A percentile compares a stretch with the other conserved stretches of the same genome.
These are phyloP conservation scores for Arachis stenosperma DNA, from an alignment of 306 rosid genomes.

Conservation along the genomic window DNA sequence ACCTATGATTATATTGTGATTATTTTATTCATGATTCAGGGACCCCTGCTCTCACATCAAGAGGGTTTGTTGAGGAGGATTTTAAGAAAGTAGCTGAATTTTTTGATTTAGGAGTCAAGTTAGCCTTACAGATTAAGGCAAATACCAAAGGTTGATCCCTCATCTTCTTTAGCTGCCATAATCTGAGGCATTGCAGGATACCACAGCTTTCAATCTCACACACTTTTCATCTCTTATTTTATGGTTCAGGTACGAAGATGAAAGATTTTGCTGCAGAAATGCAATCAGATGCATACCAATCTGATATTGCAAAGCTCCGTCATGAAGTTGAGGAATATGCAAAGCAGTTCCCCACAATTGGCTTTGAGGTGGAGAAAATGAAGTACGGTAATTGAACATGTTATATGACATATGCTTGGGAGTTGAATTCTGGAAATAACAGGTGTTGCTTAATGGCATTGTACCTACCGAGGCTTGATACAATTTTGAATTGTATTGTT, in stretches of 20 bases:
- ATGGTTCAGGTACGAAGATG: constrained; percentile 73
- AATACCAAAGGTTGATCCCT: constrained; percentile 58
- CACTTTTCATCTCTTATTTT: constrained; percentile 28
- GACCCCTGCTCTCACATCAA: constrained; percentile 94
- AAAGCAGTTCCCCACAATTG: constrained; percentile 82
- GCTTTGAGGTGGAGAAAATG: constrained; percentile 82
- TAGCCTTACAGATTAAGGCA: constrained; percentile 86
- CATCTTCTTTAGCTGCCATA: not conserved
- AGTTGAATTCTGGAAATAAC: constrained; percentile 34
- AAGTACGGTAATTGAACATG: constrained; percentile 62
- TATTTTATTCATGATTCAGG: constrained; percentile 53
- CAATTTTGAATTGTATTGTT: constrained; percentile 23
- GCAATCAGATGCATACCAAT: constrained; percentile 70
- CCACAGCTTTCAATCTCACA: constrained; percentile 14
- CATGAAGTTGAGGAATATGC: constrained; percentile 79
- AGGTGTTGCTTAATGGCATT: constrained; percentile 22
- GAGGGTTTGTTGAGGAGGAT: constrained; percentile 87
- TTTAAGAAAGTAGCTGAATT: constrained; percentile 83
- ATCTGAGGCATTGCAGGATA: not conserved
- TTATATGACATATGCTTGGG: constrained; percentile 6
- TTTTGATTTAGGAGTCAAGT: constrained; percentile 80
- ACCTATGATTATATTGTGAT: constrained; percentile 26
- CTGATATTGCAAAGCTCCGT: constrained; percentile 69
- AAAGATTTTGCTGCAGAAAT: constrained; percentile 79
- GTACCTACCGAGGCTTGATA: not conserved